These are phyloP conservation scores for Leccinum fibrillosum DNA, from an alignment of 768 basidiomycete genomes.

Conservation along the genomic window DNA sequence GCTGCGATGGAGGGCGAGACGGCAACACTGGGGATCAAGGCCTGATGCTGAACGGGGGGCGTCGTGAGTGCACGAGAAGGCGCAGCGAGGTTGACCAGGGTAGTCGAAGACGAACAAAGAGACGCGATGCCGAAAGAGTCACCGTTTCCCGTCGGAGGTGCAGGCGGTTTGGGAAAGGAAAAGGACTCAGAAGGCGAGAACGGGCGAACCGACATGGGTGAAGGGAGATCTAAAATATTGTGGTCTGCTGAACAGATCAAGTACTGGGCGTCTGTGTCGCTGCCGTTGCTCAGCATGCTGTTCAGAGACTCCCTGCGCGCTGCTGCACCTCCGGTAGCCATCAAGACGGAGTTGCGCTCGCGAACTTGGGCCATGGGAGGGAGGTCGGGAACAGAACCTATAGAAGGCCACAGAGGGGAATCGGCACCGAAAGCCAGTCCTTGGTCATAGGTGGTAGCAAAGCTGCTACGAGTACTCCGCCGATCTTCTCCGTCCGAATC, in stretches of 20 bases:
- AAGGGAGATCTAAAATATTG: slow-evolving; percentile 23
- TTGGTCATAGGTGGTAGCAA: slow-evolving; percentile 59
- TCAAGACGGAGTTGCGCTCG: slow-evolving; percentile 26
- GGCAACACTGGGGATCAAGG: not conserved
- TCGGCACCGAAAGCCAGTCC: slow-evolving; percentile 27
- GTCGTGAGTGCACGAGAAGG: slow-evolving; percentile 18
- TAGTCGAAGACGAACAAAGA: slow-evolving; percentile 13
- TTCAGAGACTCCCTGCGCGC: slow-evolving; percentile 37
- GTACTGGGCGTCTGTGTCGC: slow-evolving; percentile 40
- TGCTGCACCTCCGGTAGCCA: slow-evolving; percentile 24
- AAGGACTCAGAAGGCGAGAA: slow-evolving; percentile 68
- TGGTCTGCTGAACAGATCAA: slow-evolving; percentile 30
- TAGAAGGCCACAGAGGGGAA: slow-evolving; percentile 13
- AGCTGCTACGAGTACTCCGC: slow-evolving; percentile 52
- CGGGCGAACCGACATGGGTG: slow-evolving; percentile 62
- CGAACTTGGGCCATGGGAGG: slow-evolving; percentile 59
- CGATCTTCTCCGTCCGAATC: slow-evolving; percentile 23
- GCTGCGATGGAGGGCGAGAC: not conserved
- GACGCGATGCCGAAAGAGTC: slow-evolving; percentile 4
- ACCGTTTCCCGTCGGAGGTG: not conserved
- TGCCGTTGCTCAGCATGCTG: slow-evolving; percentile 37
- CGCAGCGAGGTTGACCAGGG: slow-evolving; percentile 15
- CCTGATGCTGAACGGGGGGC: slow-evolving; percentile 10
- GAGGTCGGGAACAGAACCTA: slow-evolving; percentile 32
- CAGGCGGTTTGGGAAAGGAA: slow-evolving; percentile 64